These are phyloP conservation scores for Exophiala lecanii-corni DNA, from an alignment of 2,329 filamentous ascomycete genomes.

Conservation along the genomic window DNA sequence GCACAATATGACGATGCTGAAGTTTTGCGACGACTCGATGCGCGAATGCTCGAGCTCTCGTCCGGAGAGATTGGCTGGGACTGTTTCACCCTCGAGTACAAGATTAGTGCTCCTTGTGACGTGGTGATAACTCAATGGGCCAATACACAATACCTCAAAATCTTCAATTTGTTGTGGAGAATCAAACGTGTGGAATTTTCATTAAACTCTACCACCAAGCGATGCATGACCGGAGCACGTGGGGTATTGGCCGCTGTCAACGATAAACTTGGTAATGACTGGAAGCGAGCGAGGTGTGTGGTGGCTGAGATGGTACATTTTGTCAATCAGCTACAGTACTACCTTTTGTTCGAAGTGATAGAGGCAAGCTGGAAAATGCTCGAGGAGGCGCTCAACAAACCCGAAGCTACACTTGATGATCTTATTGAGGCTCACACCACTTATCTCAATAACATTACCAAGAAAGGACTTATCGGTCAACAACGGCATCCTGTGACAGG, in stretches of 20 bases:
- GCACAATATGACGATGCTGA: constrained; percentile 93
- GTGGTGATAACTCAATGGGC: constrained; percentile 96
- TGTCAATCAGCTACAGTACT: constrained; percentile 93
- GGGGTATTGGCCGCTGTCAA: constrained; percentile 80
- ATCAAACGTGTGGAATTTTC: constrained; percentile 97
- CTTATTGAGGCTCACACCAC: constrained; percentile 85
- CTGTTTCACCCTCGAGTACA: constrained; percentile 97
- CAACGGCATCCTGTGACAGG: constrained; percentile 41
- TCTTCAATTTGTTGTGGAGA: constrained; percentile 98
- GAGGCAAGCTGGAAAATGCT: constrained; percentile 92
- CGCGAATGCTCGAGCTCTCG: constrained; percentile 94
- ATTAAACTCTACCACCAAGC: constrained; percentile 82
- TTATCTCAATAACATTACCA: constrained; percentile 90
- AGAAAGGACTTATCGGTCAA: constrained; percentile 87
- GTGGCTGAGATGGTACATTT: constrained; percentile 99
- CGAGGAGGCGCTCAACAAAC: constrained; percentile 73
- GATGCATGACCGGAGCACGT: constrained; percentile 89
- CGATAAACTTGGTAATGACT: constrained; percentile 68
- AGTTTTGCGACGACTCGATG: constrained; percentile 84
- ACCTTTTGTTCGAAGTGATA: constrained; percentile 97
- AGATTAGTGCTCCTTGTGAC: constrained; percentile 92
- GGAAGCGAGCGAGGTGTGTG: constrained; percentile 83
- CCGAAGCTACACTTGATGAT: constrained; percentile 88
- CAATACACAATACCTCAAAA: constrained; percentile 92
- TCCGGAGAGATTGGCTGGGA: constrained; percentile 99